A percentile compares a stretch with the other conserved stretches of the same genome.
phyloP scores from a whole-genome alignment of 1,284 basidiomycete species.

The Ustilago trichophora region DNA sequence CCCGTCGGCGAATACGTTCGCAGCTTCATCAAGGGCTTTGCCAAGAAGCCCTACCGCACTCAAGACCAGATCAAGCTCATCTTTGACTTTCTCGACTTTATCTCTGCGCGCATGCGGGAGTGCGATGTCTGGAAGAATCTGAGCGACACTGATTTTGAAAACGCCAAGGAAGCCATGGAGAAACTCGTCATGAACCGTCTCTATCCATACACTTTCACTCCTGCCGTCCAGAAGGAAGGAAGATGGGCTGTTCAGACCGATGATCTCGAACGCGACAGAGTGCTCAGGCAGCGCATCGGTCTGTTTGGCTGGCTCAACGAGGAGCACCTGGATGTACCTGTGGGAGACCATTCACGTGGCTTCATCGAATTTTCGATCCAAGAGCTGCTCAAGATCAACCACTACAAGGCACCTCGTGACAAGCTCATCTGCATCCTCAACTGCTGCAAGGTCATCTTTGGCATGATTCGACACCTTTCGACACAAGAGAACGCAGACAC shows the following conservation, averaged over 20 bases:
- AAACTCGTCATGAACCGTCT: constrained; percentile 98
- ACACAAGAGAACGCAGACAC: constrained; percentile 74
- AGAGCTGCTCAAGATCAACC: constrained; percentile 88
- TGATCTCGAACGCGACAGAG: constrained; percentile 91
- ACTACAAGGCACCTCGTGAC: constrained; percentile 97
- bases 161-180: constrained; percentile 98
- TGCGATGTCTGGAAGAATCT: constrained; percentile 57
- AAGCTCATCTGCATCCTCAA: constrained; percentile 98
- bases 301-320: constrained; percentile 91
- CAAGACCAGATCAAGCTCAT: constrained; percentile 65
- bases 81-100: constrained; percentile 66
- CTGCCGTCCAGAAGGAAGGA: constrained; percentile 62
- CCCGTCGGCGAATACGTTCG: constrained; percentile 65
- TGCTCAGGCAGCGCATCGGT: constrained; percentile 87
- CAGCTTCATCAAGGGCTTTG: constrained; percentile 65
- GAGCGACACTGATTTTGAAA: constrained; percentile 86
- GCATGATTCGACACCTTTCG: constrained; percentile 83
- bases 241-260: constrained; percentile 74
- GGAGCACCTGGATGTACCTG: constrained; percentile 78
- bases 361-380: constrained; percentile 94
- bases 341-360: constrained; percentile 71
- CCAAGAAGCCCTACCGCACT: constrained; percentile 64
- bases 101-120: constrained; percentile 60
- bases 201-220: constrained; percentile 70
- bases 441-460: constrained; percentile 99